phyloP scores from a whole-genome alignment of 371 early-diverging fungal genomes.

The Mucor ambiguus region DNA sequence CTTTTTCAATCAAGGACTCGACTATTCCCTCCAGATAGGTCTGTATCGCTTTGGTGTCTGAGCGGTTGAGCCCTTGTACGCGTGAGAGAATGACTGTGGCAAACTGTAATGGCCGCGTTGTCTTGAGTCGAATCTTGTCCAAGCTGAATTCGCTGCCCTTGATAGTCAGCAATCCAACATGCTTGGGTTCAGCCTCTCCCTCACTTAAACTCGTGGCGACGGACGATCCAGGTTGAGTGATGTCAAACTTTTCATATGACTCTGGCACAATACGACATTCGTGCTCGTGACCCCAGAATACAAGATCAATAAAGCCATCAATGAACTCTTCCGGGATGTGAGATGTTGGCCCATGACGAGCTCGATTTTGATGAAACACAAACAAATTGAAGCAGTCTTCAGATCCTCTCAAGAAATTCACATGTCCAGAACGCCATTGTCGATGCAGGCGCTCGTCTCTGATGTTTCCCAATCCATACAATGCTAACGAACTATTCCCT shows the following conservation, averaged over 20 bases:
- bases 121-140: constrained; percentile 74
- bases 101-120: constrained; percentile 91
- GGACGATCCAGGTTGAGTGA: constrained; percentile 97
- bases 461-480: constrained; percentile 97
- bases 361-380: constrained; percentile 92
- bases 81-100: constrained; percentile 67
- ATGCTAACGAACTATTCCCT: constrained; percentile 75
- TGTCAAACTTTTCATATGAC: constrained; percentile 68
- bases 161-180: constrained; percentile 77
- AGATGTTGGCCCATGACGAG: constrained; percentile 78
- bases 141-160: constrained; percentile 65
- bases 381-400: constrained; percentile 63
- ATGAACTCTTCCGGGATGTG: constrained; percentile 93
- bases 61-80: constrained; percentile 38
- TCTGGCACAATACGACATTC: constrained; percentile 88
- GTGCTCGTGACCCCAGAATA: constrained; percentile 99
- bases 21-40: constrained; percentile 58
- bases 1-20: constrained; percentile 67
- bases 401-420: constrained; percentile 68
- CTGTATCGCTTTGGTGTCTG: constrained; percentile 47
- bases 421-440: constrained; percentile 77
- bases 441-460: constrained; percentile 94
- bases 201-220: constrained; percentile 94
- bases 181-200: constrained; percentile 91
- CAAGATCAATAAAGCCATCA: constrained; percentile 83